A percentile compares a stretch with the other conserved stretches of the same genome.
phyloP scores from a whole-genome alignment of 495 filamentous ascomycete genomes.

The Hypoxylon fragiforme region DNA sequence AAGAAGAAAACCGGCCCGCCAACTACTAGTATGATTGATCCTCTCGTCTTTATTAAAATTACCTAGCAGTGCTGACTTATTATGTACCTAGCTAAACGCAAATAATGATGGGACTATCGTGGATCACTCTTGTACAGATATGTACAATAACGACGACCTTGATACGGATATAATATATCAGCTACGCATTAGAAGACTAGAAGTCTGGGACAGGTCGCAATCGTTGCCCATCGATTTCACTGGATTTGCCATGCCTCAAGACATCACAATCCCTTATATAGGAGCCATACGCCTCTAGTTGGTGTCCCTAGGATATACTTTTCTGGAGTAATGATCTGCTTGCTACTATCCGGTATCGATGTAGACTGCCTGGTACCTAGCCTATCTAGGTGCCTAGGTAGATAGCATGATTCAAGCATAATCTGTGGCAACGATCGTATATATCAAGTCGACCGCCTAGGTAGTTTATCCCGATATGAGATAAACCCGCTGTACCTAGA shows the following conservation, averaged over 20 bases:
- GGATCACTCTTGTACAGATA: constrained; percentile 15
- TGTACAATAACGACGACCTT: constrained; percentile 21
- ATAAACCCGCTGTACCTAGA: too few relatives aligned
- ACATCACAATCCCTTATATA: not conserved
- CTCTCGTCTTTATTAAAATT: not conserved
- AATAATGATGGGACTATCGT: constrained; percentile 3
- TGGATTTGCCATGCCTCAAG: not conserved
- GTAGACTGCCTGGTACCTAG: too few relatives aligned
- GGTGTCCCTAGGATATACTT: too few relatives aligned
- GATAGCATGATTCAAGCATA: too few relatives aligned
- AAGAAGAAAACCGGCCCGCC: constrained; percentile 80
- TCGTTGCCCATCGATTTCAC: not conserved
- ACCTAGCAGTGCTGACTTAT: constrained; percentile 23
- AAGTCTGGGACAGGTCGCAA: constrained; percentile 10
- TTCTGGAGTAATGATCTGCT: too few relatives aligned
- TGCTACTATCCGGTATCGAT: too few relatives aligned
- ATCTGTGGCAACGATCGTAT: too few relatives aligned
- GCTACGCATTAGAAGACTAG: not conserved
- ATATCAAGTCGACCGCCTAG: too few relatives aligned
- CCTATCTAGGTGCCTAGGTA: too few relatives aligned
- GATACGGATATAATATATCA: not conserved
- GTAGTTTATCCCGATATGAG: too few relatives aligned
- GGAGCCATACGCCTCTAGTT: too few relatives aligned
- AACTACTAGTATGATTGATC: constrained; percentile 57
- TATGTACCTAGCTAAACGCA: constrained; percentile 34